Conservation (phyloP, 2,329 filamentous ascomycete species). For the Colletotrichum viniferum region DNA sequence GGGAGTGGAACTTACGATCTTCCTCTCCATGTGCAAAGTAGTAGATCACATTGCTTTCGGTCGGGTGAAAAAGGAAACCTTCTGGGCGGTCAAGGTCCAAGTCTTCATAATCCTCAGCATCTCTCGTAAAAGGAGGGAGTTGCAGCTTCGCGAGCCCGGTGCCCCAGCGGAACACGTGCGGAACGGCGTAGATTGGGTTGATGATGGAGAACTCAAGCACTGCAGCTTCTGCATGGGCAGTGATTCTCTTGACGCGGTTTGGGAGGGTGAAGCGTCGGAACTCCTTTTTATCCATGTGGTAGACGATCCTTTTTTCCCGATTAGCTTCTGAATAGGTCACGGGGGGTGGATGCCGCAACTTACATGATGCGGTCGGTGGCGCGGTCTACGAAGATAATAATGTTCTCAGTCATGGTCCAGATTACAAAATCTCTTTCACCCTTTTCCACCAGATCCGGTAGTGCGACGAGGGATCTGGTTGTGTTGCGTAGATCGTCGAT, state of each 20-base stretch:
- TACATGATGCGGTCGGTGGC: background rate
- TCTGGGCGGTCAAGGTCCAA: background rate
- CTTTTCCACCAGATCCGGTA: background rate
- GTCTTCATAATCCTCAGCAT: too few species aligned
- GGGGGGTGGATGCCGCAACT: background rate
- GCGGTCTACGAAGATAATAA: background rate
- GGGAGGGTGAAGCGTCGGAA: background rate
- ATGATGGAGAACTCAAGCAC: background rate
- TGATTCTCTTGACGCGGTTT: background rate
- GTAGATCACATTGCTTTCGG: background rate
- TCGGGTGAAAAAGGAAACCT: background rate
- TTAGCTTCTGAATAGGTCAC: background rate
- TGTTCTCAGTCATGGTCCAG: background rate
- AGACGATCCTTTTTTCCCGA: background rate
- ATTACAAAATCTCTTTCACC: background rate
- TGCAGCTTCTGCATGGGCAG: background rate
- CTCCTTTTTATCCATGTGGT: background rate
- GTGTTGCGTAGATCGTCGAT: background rate
- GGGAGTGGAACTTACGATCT: background rate
- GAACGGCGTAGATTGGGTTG: background rate
- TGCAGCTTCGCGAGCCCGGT: background rate
- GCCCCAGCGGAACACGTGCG: background rate
- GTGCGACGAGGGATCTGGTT: background rate
- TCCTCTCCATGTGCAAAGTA: background rate
- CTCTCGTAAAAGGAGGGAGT: background rate